These are phyloP conservation scores for Talaromyces proteolyticus DNA, from an alignment of 495 filamentous ascomycete species.

Conservation along the genomic window DNA sequence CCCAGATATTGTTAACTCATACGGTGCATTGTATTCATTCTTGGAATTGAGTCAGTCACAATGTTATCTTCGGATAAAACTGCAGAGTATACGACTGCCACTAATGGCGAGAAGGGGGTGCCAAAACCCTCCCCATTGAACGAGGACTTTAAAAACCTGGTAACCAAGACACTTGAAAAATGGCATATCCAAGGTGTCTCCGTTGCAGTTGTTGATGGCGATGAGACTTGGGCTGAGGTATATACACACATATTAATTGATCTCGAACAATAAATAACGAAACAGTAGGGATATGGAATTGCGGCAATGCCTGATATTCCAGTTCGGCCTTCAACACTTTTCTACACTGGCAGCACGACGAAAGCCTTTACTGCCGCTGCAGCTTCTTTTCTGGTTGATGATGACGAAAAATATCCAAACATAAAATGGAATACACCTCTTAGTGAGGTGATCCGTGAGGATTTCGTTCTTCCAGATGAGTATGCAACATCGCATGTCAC, in stretches of 20 bases:
- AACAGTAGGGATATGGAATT: constrained; percentile 48
- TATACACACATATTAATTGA: constrained; percentile 6
- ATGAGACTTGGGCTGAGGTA: constrained; percentile 13
- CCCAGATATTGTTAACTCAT: not conserved
- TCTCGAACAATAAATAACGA: constrained; percentile 5
- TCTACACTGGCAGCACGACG: constrained; percentile 42
- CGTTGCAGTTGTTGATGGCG: constrained; percentile 41
- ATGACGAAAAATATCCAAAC: constrained; percentile 17
- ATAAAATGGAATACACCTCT: constrained; percentile 45
- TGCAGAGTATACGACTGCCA: not conserved
- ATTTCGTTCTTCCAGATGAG: constrained; percentile 42
- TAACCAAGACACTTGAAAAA: constrained; percentile 16
- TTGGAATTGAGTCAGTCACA: not conserved
- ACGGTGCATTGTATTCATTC: not conserved
- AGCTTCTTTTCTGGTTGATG: constrained; percentile 36
- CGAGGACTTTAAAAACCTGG: constrained; percentile 23
- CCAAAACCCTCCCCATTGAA: not conserved
- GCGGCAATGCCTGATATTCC: constrained; percentile 23
- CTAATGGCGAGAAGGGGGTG: not conserved
- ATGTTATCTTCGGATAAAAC: not conserved
- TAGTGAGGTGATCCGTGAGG: constrained; percentile 36
- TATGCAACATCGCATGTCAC: constrained; percentile 39
- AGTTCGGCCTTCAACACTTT: constrained; percentile 35
- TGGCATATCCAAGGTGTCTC: constrained; percentile 45
- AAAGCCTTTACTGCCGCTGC: constrained; percentile 49